Evolutionary conservation across 108 stramenopile species (phyloP).

Genomic region (Nitzschia sp.): DNA sequence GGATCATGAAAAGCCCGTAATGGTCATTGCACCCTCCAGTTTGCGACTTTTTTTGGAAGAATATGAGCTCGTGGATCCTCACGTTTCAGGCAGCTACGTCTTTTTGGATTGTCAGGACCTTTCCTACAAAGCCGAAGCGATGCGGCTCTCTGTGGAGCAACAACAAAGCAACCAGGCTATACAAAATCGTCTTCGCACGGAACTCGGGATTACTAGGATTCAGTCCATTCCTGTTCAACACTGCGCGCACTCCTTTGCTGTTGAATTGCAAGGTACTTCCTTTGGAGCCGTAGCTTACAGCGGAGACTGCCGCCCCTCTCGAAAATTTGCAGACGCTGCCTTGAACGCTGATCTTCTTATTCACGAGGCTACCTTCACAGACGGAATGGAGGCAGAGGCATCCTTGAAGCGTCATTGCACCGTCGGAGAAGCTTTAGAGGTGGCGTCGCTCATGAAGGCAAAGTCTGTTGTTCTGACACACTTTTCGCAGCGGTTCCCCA

Average conservation of each 20-base stretch:
- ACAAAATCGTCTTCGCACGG: slow-evolving; percentile 39
- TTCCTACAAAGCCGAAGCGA: not conserved
- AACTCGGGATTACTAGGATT: slow-evolving; percentile 55
- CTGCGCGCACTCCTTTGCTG: slow-evolving; percentile 85
- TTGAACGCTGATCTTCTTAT: slow-evolving; percentile 84
- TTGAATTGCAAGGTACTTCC: slow-evolving; percentile 70
- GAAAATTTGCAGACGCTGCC: slow-evolving; percentile 61
- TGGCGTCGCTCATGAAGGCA: slow-evolving; percentile 83
- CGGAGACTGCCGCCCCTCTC: slow-evolving; percentile 96
- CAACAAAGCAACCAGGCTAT: not conserved
- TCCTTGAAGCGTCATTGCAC: slow-evolving; percentile 90
- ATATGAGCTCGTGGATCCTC: slow-evolving; percentile 60
- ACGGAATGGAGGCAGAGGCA: slow-evolving; percentile 90
- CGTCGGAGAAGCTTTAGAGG: slow-evolving; percentile 85
- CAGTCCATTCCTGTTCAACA: slow-evolving; percentile 85
- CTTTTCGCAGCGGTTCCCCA: slow-evolving; percentile 97
- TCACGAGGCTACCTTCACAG: slow-evolving; percentile 98
- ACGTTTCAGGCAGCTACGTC: slow-evolving; percentile 57
- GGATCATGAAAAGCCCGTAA: slow-evolving; percentile 45
- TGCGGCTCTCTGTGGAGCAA: not conserved
- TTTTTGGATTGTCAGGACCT: slow-evolving; percentile 74
- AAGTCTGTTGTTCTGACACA: slow-evolving; percentile 86
- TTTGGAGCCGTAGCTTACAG: slow-evolving; percentile 89
- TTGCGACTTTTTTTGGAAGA: slow-evolving; percentile 79
- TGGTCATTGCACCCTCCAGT: slow-evolving; percentile 85